Evolutionary conservation across 2,329 filamentous ascomycete species (phyloP), one percentile per base, ranked within the genome.

Genomic region (Fonsecaea pedrosoi): DNA sequence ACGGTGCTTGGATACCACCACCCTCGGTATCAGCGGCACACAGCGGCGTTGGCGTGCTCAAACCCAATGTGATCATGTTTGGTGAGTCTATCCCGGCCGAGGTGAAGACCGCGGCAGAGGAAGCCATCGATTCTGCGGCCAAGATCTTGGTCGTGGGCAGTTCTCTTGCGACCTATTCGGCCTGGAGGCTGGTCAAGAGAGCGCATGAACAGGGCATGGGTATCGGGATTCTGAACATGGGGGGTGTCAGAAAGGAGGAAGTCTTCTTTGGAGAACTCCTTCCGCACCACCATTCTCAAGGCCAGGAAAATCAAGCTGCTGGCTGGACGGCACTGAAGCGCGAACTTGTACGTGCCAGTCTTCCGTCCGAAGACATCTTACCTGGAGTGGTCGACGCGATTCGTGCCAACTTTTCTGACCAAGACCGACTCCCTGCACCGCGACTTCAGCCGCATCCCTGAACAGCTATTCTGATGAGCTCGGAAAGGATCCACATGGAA

Each of bases 31-130:
- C 61, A 13, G 48, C 18, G 15, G 21, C 42, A 0, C 89, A 87
- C 72, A 88, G 85, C 1, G 53, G 56, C 15, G 92, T 88, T 0
- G 95, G 94, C 1, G 87, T 98, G 42, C 78, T 99, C 63, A 98
- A 98, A 76, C 95, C 95, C 3, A 92, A 92, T 0, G 94, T 99
- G 1, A 89, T 94, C 73, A 97, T 98, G 92, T 98, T 98, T 77
- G 95, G 95, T 15, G 95, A 98, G 79, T 94, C 88, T 67, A 96
- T 98, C 58, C 82, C 86, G 0, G 78, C 80, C 1, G 74, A 80
- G 1, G 89, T 94, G 40, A 97, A 96, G 77, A 78, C 81, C 1
- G 88, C 88, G 0, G 94, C 94, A 1, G 94, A 98, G 75, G 81
- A 87, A 34, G 90, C 91, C 12, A 87, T 98, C 58, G 92, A 97